These are phyloP conservation scores for Didymosphaeria variabile DNA, from an alignment of 2,329 filamentous ascomycete species.

Conservation along the genomic window DNA sequence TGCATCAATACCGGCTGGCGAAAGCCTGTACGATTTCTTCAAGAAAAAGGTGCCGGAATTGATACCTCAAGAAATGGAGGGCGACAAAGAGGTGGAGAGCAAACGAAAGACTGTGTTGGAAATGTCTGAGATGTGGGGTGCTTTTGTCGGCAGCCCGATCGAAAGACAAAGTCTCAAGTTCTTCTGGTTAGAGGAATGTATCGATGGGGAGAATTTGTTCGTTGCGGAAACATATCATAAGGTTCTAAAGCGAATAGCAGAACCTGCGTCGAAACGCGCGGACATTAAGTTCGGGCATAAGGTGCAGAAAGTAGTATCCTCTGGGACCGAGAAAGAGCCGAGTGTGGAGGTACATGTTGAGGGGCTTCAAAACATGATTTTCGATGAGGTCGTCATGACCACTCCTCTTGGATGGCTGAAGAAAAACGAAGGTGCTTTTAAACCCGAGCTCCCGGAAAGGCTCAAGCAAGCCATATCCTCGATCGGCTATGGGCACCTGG, in stretches of 20 bases:
- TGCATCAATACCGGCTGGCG: slow-evolving; percentile 60
- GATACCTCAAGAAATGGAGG: slow-evolving; percentile 46
- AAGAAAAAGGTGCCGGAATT: slow-evolving; percentile 57
- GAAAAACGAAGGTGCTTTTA: slow-evolving; percentile 58
- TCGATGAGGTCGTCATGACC: slow-evolving; percentile 75
- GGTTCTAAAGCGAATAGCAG: slow-evolving; percentile 68
- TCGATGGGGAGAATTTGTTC: slow-evolving; percentile 74
- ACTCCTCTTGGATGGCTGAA: slow-evolving; percentile 68
- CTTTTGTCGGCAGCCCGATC: slow-evolving; percentile 73
- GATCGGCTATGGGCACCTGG: slow-evolving; percentile 74
- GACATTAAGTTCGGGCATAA: slow-evolving; percentile 61
- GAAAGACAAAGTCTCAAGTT: slow-evolving; percentile 74
- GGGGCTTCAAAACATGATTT: slow-evolving; percentile 58
- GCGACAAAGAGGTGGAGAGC: slow-evolving; percentile 50
- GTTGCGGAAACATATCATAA: slow-evolving; percentile 68
- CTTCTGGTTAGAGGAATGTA: slow-evolving; percentile 81
- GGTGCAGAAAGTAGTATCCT: slow-evolving; percentile 55
- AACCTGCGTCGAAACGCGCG: slow-evolving; percentile 64
- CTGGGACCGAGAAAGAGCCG: slow-evolving; percentile 26
- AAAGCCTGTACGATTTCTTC: slow-evolving; percentile 68
- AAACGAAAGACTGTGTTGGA: slow-evolving; percentile 61
- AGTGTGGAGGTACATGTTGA: slow-evolving; percentile 55
- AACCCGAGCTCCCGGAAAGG: slow-evolving; percentile 66
- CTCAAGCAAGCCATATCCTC: slow-evolving; percentile 69
- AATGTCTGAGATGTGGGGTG: slow-evolving; percentile 73